These are phyloP conservation scores for Monosporascus sp. DNA, from an alignment of 2,329 filamentous ascomycete species.

Conservation along the genomic window DNA sequence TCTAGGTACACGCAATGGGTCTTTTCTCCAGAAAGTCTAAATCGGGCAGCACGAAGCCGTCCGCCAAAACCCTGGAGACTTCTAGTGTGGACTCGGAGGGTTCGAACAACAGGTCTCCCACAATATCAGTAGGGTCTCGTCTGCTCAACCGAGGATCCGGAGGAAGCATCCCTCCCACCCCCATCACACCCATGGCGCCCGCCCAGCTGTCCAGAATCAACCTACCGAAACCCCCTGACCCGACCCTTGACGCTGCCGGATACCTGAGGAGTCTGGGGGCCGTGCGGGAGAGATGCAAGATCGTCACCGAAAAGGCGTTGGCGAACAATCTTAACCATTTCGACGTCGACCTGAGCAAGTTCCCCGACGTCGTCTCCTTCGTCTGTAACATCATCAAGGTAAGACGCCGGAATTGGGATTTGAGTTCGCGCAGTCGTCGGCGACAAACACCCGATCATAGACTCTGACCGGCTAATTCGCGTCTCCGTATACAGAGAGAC, in stretches of 20 bases:
- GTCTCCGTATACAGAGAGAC: conserved; percentile 26
- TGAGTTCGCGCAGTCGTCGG: not conserved
- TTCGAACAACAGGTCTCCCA: conserved; percentile 42
- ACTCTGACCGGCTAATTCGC: conserved; percentile 4
- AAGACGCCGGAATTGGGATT: conserved; percentile 20
- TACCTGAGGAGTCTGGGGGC: conserved; percentile 88
- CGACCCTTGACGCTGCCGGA: conserved; percentile 77
- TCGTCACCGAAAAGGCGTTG: conserved; percentile 73
- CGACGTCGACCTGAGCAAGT: conserved; percentile 80
- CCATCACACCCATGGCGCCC: conserved; percentile 47
- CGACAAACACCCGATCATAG: not conserved
- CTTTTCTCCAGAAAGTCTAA: conserved; percentile 53
- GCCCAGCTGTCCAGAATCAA: conserved; percentile 65
- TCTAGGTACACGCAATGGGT: conserved; percentile 36
- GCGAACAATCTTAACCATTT: conserved; percentile 79
- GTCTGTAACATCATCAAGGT: conserved; percentile 95
- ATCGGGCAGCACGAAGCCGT: conserved; percentile 32
- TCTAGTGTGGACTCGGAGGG: conserved; percentile 47
- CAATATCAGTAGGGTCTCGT: conserved; percentile 27
- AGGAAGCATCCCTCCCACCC: conserved; percentile 43
- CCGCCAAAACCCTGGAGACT: conserved; percentile 37
- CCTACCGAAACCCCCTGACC: conserved; percentile 80
- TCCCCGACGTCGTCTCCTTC: conserved; percentile 76
- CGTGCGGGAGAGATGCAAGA: conserved; percentile 71
- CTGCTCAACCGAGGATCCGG: conserved; percentile 46